phyloP scores from a whole-genome alignment of 805 yeast genomes.

The Henningerozyma blattae region DNA sequence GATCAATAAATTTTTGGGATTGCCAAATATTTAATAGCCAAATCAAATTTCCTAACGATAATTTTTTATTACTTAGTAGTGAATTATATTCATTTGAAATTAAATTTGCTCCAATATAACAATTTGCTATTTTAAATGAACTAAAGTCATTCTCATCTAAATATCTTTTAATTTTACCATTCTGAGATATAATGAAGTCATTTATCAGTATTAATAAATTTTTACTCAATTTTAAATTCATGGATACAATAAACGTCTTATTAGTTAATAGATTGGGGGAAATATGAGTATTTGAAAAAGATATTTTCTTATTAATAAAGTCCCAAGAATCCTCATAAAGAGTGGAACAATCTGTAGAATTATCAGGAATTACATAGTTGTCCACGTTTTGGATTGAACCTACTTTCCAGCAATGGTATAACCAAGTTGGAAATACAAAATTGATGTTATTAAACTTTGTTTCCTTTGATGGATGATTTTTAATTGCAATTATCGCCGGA shows the following conservation, averaged over 20 bases:
- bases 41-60: slow-evolving; percentile 51
- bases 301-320: not conserved
- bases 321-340: slow-evolving; percentile 7
- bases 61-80: slow-evolving; percentile 27
- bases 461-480: slow-evolving; percentile 8
- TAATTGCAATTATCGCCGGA: slow-evolving; percentile 44
- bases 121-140: slow-evolving; percentile 23
- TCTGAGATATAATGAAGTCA: slow-evolving; percentile 36
- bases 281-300: not conserved
- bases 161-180: slow-evolving; percentile 35
- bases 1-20: slow-evolving; percentile 41
- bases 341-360: slow-evolving; percentile 6
- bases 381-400: slow-evolving; percentile 37
- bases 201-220: slow-evolving; percentile 29
- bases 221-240: slow-evolving; percentile 44
- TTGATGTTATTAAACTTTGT: slow-evolving; percentile 24
- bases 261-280: slow-evolving; percentile 26
- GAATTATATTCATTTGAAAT: slow-evolving; percentile 40
- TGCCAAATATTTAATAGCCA: slow-evolving; percentile 69
- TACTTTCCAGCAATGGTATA: slow-evolving; percentile 52
- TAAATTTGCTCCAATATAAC: slow-evolving; percentile 52
- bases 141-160: slow-evolving; percentile 10
- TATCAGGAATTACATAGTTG: slow-evolving; percentile 5
- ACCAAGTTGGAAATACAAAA: slow-evolving; percentile 70
- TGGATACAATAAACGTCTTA: slow-evolving; percentile 38